Conservation (phyloP, 257 asterid species). For the Lycium barbarum region DNA sequence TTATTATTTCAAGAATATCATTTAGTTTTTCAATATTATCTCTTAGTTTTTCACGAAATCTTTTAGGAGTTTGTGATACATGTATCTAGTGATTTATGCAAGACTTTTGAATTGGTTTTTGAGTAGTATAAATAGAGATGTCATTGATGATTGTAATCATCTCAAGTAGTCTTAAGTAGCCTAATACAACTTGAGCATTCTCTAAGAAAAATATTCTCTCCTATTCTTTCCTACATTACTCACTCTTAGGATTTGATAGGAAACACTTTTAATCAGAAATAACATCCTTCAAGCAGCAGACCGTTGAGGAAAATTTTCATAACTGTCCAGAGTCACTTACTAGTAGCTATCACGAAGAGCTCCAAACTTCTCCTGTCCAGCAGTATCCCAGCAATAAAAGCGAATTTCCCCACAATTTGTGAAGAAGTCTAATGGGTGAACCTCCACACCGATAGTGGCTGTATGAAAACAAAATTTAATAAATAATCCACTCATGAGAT, state of each 20-base stretch:
- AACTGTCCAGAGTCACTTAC: slow-evolving; percentile 47
- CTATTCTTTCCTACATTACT: no score
- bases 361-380: slow-evolving; percentile 77
- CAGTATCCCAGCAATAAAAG: slow-evolving; percentile 83
- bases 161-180: no score
- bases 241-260: neutral
- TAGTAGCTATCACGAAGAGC: slow-evolving; percentile 82
- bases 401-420: slow-evolving; percentile 73
- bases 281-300: neutral
- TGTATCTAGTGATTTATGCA: no score
- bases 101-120: no score
- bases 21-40: no score
- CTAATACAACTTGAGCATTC: no score
- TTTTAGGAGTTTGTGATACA: no score
- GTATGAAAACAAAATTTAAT: neutral
- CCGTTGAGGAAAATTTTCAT: neutral
- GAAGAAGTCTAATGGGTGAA: slow-evolving; percentile 76
- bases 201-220: no score
- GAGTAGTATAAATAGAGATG: no score
- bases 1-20: no score
- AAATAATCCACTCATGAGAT: neutral
- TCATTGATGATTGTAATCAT: no score
- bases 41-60: no score
- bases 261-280: neutral
- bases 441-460: slow-evolving; percentile 85